Conservation (phyloP, 768 basidiomycete species). For the Candolleomyces aberdarensis region DNA sequence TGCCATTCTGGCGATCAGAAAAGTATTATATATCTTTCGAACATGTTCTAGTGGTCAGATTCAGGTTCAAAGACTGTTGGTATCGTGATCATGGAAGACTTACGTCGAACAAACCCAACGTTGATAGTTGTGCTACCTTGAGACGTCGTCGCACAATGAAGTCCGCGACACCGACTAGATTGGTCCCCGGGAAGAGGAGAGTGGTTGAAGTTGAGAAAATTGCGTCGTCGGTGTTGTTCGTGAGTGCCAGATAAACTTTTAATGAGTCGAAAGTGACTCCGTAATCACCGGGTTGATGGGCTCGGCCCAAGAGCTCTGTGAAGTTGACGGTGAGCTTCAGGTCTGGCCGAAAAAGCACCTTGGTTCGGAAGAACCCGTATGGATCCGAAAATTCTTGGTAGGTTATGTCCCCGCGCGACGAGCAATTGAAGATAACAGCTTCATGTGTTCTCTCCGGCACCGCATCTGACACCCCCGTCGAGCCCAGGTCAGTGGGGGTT, state of each 20-base stretch:
- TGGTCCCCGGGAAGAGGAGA: not conserved
- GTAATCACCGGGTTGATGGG: not conserved
- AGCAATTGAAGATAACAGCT: not conserved
- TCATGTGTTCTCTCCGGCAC: too few species aligned
- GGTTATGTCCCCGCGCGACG: not conserved
- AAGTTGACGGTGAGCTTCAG: not conserved
- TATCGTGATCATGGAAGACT: not conserved
- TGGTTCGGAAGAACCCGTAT: not conserved
- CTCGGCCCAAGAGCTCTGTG: not conserved
- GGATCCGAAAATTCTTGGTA: not conserved
- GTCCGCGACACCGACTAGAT: not conserved
- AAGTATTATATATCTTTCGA: not conserved
- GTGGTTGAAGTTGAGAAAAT: not conserved
- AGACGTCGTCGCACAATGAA: not conserved
- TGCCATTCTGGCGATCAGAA: not conserved
- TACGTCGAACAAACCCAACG: not conserved
- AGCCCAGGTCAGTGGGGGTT: too few species aligned
- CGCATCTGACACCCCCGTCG: too few species aligned
- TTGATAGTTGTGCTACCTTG: not conserved
- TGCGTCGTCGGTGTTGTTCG: not conserved
- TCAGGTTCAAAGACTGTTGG: not conserved
- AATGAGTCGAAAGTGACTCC: not conserved
- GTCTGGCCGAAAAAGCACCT: not conserved
- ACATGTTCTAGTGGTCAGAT: not conserved
- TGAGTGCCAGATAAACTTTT: not conserved